These are phyloP conservation scores for Candida easanensis DNA, from an alignment of 805 yeast species.

Conservation along the genomic window DNA sequence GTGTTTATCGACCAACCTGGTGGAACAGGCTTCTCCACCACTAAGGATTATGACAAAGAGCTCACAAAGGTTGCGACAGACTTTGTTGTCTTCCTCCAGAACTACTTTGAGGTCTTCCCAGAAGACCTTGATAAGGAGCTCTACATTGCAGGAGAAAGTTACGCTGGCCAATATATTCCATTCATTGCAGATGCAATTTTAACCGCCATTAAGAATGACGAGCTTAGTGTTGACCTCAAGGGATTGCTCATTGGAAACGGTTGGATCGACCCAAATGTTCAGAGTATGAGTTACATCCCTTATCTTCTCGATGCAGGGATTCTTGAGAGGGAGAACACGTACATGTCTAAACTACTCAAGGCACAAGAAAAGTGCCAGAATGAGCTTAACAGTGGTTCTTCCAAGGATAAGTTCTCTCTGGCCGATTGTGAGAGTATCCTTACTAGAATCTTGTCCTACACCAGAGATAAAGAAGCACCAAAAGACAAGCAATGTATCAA, in stretches of 20 bases:
- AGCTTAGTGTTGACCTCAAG: slow-evolving; percentile 40
- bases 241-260: slow-evolving; percentile 88
- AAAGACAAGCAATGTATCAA: slow-evolving; percentile 62
- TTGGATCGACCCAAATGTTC: slow-evolving; percentile 87
- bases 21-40: slow-evolving; percentile 85
- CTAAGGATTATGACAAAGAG: slow-evolving; percentile 52
- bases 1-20: slow-evolving; percentile 92
- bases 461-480: slow-evolving; percentile 31
- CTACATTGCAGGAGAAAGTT: slow-evolving; percentile 89
- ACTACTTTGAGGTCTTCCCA: slow-evolving; percentile 71
- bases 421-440: slow-evolving; percentile 45
- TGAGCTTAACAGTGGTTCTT: slow-evolving; percentile 34
- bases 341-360: slow-evolving; percentile 39
- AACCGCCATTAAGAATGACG: slow-evolving; percentile 37
- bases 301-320: slow-evolving; percentile 60
- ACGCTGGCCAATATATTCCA: slow-evolving; percentile 96
- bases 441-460: slow-evolving; percentile 28
- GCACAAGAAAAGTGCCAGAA: slow-evolving; percentile 63
- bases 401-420: slow-evolving; percentile 30
- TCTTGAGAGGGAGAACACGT: slow-evolving; percentile 39
- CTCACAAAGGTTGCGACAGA: slow-evolving; percentile 57
- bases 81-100: slow-evolving; percentile 61
- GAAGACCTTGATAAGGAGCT: slow-evolving; percentile 62
- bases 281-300: slow-evolving; percentile 77
- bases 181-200: slow-evolving; percentile 68